These are phyloP conservation scores for Gymnopus androsaceus DNA, from an alignment of 1,284 basidiomycete genomes.

Conservation along the genomic window DNA sequence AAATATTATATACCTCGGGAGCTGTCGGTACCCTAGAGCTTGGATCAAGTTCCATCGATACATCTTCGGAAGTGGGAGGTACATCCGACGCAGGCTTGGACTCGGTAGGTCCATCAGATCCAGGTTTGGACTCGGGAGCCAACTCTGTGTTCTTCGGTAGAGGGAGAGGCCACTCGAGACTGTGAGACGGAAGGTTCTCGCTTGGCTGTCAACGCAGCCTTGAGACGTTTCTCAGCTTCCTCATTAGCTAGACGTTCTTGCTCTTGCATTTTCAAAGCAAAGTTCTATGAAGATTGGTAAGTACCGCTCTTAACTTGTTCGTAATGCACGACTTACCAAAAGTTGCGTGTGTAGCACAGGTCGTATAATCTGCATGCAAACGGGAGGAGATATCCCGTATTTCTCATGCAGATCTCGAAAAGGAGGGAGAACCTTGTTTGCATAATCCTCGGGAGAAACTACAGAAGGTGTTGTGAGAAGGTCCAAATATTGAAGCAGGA, in stretches of 20 bases:
- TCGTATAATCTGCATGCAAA: conserved; percentile 90
- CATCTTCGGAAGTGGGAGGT: conserved; percentile 45
- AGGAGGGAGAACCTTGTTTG: conserved; percentile 66
- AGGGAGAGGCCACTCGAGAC: conserved; percentile 60
- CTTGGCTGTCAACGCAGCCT: conserved; percentile 75
- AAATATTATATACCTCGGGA: conserved; percentile 36
- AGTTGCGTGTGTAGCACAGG: conserved; percentile 74
- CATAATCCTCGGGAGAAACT: conserved; percentile 63
- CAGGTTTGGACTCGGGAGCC: conserved; percentile 33
- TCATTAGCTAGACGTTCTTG: conserved; percentile 67
- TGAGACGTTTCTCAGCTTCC: conserved; percentile 74
- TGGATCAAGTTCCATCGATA: conserved; percentile 49
- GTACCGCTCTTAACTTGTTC: background rate
- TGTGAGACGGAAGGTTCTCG: conserved; percentile 59
- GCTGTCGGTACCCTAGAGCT: conserved; percentile 25
- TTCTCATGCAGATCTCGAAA: conserved; percentile 70
- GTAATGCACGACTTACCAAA: conserved; percentile 45
- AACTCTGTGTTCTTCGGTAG: conserved; percentile 27
- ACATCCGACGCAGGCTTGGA: conserved; percentile 36
- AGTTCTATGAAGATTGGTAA: conserved; percentile 37
- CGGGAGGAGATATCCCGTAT: conserved; percentile 79
- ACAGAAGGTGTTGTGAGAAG: conserved; percentile 67
- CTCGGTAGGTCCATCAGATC: conserved; percentile 33
- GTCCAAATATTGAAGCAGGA: conserved; percentile 75
- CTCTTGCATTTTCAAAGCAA: conserved; percentile 61